phyloP scores from a whole-genome alignment of 176 grass and related monocot species.

The Avena eriantha region DNA sequence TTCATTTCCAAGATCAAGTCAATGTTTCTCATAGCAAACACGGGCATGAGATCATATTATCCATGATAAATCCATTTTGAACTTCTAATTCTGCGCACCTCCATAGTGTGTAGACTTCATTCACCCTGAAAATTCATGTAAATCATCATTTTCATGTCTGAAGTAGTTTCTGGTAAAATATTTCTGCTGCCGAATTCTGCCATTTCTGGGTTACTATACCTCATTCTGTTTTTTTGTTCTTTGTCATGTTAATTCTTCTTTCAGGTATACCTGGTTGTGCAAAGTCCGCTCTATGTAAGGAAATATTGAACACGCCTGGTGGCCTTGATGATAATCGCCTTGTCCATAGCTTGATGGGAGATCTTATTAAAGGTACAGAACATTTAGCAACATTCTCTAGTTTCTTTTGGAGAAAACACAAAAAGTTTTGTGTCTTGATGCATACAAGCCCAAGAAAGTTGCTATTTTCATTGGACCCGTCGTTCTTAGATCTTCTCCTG shows the following conservation, averaged over 20 bases:
- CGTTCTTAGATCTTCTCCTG: constrained; percentile 21
- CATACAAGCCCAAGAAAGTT: not conserved
- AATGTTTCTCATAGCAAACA: not conserved
- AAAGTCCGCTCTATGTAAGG: constrained; percentile 91
- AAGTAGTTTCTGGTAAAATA: constrained; percentile 28
- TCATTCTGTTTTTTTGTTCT: constrained; percentile 12
- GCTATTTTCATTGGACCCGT: constrained; percentile 11
- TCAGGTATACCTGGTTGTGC: constrained; percentile 99
- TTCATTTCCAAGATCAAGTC: not conserved
- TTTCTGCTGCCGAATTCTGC: not conserved
- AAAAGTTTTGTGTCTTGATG: not conserved
- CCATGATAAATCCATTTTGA: not conserved
- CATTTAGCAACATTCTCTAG: constrained; percentile 20
- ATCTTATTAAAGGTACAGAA: constrained; percentile 88
- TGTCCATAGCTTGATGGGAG: constrained; percentile 95
- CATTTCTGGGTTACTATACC: not conserved
- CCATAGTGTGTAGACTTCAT: not conserved
- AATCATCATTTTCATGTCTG: constrained; percentile 6
- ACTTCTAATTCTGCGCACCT: constrained; percentile 4
- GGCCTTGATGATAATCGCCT: constrained; percentile 87
- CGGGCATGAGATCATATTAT: not conserved
- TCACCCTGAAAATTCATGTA: not conserved
- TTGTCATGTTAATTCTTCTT: constrained; percentile 38
- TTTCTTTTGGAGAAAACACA: constrained; percentile 18
- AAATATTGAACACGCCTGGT: constrained; percentile 78